A percentile compares a stretch with the other conserved stretches of the same genome.
Evolutionary conservation across 1,139 yeast genomes (phyloP).

Genomic region (Saccharomycopsis hybrid): DNA sequence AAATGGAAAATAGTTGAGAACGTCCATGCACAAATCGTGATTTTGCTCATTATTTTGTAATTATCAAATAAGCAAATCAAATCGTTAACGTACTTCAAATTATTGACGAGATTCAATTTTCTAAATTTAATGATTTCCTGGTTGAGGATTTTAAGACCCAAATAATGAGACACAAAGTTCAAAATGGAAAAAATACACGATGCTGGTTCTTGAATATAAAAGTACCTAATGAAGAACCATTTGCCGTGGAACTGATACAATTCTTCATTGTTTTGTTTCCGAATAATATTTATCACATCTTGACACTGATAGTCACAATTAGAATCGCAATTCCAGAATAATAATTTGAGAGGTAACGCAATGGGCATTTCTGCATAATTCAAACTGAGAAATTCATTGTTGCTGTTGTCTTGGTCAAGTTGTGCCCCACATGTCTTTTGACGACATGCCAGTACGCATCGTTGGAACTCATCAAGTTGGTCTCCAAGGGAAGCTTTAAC

Average conservation of each 20-base stretch:
- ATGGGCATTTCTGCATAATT: conserved; percentile 35
- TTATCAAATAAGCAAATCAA: conserved; percentile 17
- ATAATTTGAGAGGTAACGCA: conserved; percentile 37
- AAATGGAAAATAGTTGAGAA: conserved; percentile 81
- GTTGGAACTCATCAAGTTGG: conserved; percentile 57
- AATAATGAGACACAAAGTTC: conserved; percentile 68
- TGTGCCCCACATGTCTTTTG: conserved; percentile 28
- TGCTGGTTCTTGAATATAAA: conserved; percentile 78
- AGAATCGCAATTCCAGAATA: conserved; percentile 73
- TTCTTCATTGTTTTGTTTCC: conserved; percentile 42
- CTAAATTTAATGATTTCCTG: conserved; percentile 24
- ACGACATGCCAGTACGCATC: conserved; percentile 60
- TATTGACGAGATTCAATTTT: conserved; percentile 22
- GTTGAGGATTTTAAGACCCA: conserved; percentile 44
- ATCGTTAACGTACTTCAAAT: conserved; percentile 9
- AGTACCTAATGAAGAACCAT: conserved; percentile 81
- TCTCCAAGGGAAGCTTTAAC: conserved; percentile 68
- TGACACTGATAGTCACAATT: conserved; percentile 95
- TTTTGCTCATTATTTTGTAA: conserved; percentile 36
- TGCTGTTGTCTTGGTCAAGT: conserved; percentile 22
- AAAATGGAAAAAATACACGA: conserved; percentile 77
- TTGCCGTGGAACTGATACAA: conserved; percentile 90
- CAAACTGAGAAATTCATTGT: conserved; percentile 26
- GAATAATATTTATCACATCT: conserved; percentile 52
- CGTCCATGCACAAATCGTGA: conserved; percentile 84